Conservation (phyloP, 345 rosid genomes). For the Sisymbrium altissimum region DNA sequence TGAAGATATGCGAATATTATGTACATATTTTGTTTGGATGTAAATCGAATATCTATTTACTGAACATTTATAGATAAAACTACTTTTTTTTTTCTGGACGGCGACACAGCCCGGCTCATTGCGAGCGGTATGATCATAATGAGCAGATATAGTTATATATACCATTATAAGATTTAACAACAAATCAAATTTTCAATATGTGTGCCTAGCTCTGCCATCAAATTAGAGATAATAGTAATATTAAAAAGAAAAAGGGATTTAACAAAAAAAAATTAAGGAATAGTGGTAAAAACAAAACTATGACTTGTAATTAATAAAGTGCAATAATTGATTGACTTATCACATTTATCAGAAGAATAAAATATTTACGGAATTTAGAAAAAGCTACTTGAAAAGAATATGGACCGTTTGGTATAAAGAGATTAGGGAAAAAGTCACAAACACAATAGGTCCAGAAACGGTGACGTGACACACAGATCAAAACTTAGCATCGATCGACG, state of each 20-base stretch:
- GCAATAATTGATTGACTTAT: conserved; percentile 38
- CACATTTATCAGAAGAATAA: conserved; percentile 24
- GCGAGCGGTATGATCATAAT: neutral
- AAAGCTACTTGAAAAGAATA: conserved; percentile 30
- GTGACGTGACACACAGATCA: conserved; percentile 31
- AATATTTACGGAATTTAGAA: conserved; percentile 29
- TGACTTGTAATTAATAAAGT: conserved; percentile 29
- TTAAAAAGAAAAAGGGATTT: neutral
- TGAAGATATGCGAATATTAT: neutral
- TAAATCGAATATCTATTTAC: neutral
- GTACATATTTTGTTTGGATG: neutral
- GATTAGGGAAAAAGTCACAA: conserved; percentile 23
- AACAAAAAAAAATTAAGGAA: neutral
- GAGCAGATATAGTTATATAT: no score
- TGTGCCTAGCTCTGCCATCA: neutral
- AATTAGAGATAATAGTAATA: neutral
- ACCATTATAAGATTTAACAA: neutral
- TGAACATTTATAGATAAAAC: no score
- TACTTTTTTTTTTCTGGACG: no score
- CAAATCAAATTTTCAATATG: neutral
- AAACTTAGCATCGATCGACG: conserved; percentile 29
- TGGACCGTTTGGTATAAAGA: conserved; percentile 30
- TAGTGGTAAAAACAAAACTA: conserved; percentile 1
- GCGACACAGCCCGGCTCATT: neutral
- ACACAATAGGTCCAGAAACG: conserved; percentile 35